These are phyloP conservation scores for Ceratobasidium sp. DNA, from an alignment of 1,284 basidiomycete species.

Conservation along the genomic window DNA sequence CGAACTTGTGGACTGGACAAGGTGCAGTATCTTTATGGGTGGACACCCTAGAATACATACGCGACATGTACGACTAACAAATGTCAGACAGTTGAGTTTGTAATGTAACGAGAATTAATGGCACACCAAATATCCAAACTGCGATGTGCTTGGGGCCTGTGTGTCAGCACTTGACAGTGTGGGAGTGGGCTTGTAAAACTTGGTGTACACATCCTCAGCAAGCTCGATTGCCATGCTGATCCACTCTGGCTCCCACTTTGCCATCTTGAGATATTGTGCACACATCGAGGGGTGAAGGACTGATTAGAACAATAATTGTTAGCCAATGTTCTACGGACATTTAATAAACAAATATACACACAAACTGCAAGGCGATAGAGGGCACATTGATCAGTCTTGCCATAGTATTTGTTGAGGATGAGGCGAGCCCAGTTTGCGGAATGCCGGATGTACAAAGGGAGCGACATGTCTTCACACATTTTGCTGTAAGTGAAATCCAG, in stretches of 20 bases:
- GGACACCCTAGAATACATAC: not conserved
- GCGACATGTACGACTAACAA: not conserved
- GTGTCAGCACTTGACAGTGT: not conserved
- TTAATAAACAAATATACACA: not conserved
- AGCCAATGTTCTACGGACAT: too few relatives aligned
- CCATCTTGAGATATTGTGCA: not conserved
- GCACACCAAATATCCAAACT: conserved; percentile 12
- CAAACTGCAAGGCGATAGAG: not conserved
- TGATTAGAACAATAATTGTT: not conserved
- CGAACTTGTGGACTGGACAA: conserved; percentile 3
- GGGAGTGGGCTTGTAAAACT: conserved; percentile 1
- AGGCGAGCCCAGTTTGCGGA: not conserved
- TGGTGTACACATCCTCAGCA: not conserved
- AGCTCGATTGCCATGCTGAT: not conserved
- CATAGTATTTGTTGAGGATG: conserved; percentile 23
- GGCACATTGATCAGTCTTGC: not conserved
- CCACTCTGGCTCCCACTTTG: not conserved
- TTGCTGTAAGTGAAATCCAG: not conserved
- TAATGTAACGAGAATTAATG: too few relatives aligned
- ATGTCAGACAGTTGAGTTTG: not conserved
- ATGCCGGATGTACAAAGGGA: not conserved
- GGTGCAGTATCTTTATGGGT: not conserved
- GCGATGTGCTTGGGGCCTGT: not conserved
- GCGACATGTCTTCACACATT: not conserved
- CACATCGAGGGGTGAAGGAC: not conserved